These are phyloP conservation scores for Epichloe glyceriae DNA, from an alignment of 2,329 filamentous ascomycete species.

Conservation along the genomic window DNA sequence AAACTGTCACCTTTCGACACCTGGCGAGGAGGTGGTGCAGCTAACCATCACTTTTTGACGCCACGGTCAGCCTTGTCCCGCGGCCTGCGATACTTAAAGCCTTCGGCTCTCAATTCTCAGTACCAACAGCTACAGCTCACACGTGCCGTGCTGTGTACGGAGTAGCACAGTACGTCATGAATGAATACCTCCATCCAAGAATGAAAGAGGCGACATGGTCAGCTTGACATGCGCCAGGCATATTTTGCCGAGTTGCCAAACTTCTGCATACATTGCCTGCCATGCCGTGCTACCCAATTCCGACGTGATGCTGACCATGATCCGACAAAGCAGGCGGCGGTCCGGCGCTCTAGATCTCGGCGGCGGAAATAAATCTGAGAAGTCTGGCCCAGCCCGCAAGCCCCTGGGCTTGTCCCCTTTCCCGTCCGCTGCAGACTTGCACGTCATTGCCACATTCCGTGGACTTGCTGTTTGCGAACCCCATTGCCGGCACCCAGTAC, in stretches of 20 bases:
- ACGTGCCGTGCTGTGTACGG: background rate
- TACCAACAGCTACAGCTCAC: background rate
- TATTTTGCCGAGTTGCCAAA: background rate
- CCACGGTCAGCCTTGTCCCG: background rate
- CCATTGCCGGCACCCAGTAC: background rate
- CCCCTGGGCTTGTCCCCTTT: too few relatives aligned
- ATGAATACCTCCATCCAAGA: too few relatives aligned
- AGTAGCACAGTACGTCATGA: background rate
- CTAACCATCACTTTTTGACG: background rate
- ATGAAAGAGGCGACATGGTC: background rate
- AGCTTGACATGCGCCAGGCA: background rate
- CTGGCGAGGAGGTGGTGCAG: background rate
- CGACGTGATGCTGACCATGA: background rate
- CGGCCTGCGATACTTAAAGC: background rate
- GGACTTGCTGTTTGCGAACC: background rate
- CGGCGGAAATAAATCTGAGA: background rate
- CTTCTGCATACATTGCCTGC: background rate
- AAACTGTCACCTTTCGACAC: background rate
- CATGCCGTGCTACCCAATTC: background rate
- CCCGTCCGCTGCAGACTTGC: background rate
- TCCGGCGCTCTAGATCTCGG: background rate
- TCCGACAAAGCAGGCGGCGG: background rate
- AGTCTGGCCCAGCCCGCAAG: too few relatives aligned
- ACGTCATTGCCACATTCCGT: background rate
- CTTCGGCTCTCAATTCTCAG: background rate